These are phyloP conservation scores for Aschersonia sp. DNA, from an alignment of 2,329 filamentous ascomycete species.

Conservation along the genomic window DNA sequence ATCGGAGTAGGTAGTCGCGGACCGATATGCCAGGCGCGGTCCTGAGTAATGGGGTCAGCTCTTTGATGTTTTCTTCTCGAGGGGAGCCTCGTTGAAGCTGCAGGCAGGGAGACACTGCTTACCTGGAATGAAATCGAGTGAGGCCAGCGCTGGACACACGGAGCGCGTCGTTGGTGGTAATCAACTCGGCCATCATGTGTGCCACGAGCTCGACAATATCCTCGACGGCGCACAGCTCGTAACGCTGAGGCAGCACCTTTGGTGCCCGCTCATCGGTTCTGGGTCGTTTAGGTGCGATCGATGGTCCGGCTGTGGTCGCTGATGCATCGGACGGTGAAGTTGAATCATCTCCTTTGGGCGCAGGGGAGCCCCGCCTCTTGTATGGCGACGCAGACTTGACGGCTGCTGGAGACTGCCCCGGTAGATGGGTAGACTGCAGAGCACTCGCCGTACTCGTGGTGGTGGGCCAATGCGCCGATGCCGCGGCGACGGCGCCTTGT, in stretches of 20 bases:
- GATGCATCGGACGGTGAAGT: not conserved
- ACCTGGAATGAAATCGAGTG: constrained; percentile 91
- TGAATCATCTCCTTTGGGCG: not conserved
- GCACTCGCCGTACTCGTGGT: not conserved
- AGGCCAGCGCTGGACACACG: constrained; percentile 59
- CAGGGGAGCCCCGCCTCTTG: constrained; percentile 17
- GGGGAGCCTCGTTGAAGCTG: no score
- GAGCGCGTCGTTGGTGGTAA: constrained; percentile 86
- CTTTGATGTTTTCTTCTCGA: no score
- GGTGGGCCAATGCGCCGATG: not conserved
- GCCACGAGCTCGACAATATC: constrained; percentile 85
- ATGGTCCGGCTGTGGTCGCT: not conserved
- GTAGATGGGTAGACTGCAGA: not conserved
- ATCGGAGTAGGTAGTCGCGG: constrained; percentile 77
- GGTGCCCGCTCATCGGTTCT: constrained; percentile 34
- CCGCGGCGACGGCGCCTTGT: not conserved
- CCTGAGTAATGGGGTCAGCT: not conserved
- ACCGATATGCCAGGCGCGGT: constrained; percentile 83
- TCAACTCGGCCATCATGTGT: constrained; percentile 90
- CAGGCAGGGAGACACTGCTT: constrained; percentile 10
- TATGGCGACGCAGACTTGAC: constrained; percentile 12
- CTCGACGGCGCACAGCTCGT: constrained; percentile 69
- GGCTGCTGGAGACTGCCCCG: not conserved
- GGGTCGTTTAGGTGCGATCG: constrained; percentile 31
- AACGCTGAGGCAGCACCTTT: constrained; percentile 53